A percentile compares a stretch with the other conserved stretches of the same genome.
Evolutionary conservation across 768 basidiomycete species (phyloP).

Genomic region (Boletellus emodensis): DNA sequence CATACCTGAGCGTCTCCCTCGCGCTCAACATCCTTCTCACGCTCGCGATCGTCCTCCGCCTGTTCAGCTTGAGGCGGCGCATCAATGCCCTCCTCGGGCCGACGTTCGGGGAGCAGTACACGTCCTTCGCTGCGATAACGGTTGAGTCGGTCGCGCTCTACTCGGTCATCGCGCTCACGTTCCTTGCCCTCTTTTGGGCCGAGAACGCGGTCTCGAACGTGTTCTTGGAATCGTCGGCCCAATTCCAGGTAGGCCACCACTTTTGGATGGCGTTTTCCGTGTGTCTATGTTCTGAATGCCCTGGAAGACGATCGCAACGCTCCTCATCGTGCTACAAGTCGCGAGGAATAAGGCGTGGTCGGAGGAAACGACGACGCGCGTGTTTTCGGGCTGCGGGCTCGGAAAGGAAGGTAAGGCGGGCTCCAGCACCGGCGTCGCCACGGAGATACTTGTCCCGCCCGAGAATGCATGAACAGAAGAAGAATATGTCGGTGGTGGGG

Average conservation of each 20-base stretch:
- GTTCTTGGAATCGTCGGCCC: slow-evolving; percentile 27
- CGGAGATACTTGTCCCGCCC: too few species aligned
- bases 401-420: too few species aligned
- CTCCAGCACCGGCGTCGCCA: too few species aligned
- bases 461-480: too few species aligned
- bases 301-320: neutral
- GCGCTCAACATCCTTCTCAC: too few species aligned
- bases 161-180: slow-evolving; percentile 23
- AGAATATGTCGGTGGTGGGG: too few species aligned
- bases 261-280: too few species aligned
- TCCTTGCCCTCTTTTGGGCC: slow-evolving; percentile 27
- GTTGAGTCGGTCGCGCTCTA: slow-evolving; percentile 20
- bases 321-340: neutral
- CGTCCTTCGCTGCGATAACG: neutral
- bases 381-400: too few species aligned
- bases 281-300: too few species aligned
- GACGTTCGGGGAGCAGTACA: slow-evolving; percentile 18
- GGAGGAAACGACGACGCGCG: neutral
- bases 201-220: slow-evolving; percentile 24
- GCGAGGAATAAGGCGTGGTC: too few species aligned
- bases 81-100: slow-evolving; percentile 1
- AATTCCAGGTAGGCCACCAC: neutral
- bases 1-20: too few species aligned
- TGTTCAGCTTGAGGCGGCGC: slow-evolving; percentile 20
- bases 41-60: slow-evolving; percentile 29